Evolutionary conservation across 805 yeast genomes (phyloP), one percentile per base, ranked within the genome.

Genomic region (Nematodospora valgi): DNA sequence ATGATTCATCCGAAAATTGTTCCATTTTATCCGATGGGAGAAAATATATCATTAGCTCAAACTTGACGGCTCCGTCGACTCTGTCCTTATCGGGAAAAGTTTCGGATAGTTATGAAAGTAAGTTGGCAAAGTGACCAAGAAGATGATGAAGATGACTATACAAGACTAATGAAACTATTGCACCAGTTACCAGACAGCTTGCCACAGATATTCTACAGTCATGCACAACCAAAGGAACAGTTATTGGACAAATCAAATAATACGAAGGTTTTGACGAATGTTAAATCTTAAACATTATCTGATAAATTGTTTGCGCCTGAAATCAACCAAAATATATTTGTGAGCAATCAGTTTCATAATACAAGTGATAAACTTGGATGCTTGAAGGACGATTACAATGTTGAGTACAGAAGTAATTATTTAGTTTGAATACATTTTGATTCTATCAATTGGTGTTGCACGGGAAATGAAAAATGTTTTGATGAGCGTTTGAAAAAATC

Each of bases 91-190:
- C 33, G 7, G 17, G 47, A 14, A 41, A 29, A 16, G 39, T 45
- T 8, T 45, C 48, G 11, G 48, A 45, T 21, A 42, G 42, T 27
- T 46, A 44, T 29, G n/a, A n/a, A n/a, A n/a, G n/a, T n/a, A n/a
- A n/a, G n/a, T n/a, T n/a, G n/a, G n/a, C n/a, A n/a, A n/a, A n/a
- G n/a, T n/a, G n/a, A n/a, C n/a, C n/a, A n/a, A n/a, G 26, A n/a
- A n/a, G 40, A 32, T 12, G 19, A 27, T 6, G 45, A 45, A 18
- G 21, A 32, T 14, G 46, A 39, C 9, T 10, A n/a, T 15, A 43
- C 25, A 8, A 28, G 22, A 17, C 16, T 34, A n/a, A 26, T 30
- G 34, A 32, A 23, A 23, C 37, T 17, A 11, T 14, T 17, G n/a
- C n/a, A n/a, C n/a, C n/a, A n/a, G 11, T 8, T 17, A 11, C 11